Conservation (phyloP, 225 moss, liverwort and hornwort genomes). For the Polytrichum formosum region DNA sequence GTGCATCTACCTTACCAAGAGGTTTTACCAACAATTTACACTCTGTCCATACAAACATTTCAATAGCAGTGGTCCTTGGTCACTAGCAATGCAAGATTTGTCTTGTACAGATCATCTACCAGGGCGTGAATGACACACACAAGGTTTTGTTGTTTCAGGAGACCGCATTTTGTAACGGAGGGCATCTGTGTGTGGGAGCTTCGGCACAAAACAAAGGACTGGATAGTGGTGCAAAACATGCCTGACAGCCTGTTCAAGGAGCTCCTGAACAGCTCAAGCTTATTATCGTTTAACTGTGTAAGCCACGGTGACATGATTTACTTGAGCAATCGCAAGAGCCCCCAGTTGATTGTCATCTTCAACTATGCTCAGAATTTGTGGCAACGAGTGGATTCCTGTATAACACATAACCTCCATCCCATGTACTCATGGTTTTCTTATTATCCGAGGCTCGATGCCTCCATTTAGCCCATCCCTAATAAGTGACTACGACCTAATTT, state of each 20-base stretch:
- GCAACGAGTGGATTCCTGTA: slow-evolving; percentile 33
- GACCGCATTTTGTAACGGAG: slow-evolving; percentile 29
- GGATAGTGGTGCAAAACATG: slow-evolving; percentile 54
- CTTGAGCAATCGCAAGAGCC: slow-evolving; percentile 52
- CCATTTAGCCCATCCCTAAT: slow-evolving; percentile 14
- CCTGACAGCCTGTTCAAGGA: slow-evolving; percentile 45
- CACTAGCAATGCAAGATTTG: too few species aligned
- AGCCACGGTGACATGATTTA: slow-evolving; percentile 37
- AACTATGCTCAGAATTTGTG: slow-evolving; percentile 25
- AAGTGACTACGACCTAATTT: too few species aligned
- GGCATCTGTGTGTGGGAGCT: slow-evolving; percentile 51
- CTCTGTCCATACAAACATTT: too few species aligned
- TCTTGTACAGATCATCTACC: too few species aligned
- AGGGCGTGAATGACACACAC: too few species aligned
- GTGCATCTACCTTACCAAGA: too few species aligned
- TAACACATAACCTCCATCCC: slow-evolving; percentile 43
- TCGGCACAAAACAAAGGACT: slow-evolving; percentile 23
- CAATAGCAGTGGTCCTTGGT: too few species aligned
- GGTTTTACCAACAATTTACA: too few species aligned
- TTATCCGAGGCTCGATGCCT: slow-evolving; percentile 27
- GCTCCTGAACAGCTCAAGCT: slow-evolving; percentile 36
- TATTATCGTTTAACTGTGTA: slow-evolving; percentile 50
- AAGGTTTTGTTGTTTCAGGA: slow-evolving; percentile 28
- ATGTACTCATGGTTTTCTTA: slow-evolving; percentile 63
- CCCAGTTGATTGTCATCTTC: slow-evolving; percentile 35